A percentile compares a stretch with the other conserved stretches of the same genome.
phyloP scores from a whole-genome alignment of 2,329 filamentous ascomycete species.

The Tympanopsis confertula region DNA sequence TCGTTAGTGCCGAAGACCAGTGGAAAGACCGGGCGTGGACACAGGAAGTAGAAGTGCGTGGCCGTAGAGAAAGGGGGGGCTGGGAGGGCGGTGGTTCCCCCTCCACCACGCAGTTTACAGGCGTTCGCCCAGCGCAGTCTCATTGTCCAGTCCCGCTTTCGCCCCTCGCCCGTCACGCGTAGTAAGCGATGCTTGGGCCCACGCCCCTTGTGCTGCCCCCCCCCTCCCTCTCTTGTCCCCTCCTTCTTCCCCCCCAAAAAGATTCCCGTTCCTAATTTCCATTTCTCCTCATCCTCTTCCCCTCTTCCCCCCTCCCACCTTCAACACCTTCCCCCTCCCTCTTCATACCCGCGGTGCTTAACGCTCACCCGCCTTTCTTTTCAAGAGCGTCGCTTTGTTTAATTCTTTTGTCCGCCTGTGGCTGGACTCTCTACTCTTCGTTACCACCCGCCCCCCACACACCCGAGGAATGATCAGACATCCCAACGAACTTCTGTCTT shows the following conservation, averaged over 20 bases:
- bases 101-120: too few species aligned
- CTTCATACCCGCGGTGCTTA: too few species aligned
- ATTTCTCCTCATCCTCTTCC: background rate
- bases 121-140: too few species aligned
- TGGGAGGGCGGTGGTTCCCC: too few species aligned
- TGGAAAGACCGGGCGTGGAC: too few species aligned
- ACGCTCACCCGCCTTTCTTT: conserved; percentile 4
- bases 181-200: too few species aligned
- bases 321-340: background rate
- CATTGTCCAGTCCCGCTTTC: too few species aligned
- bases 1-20: too few species aligned
- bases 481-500: background rate
- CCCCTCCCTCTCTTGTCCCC: conserved; percentile 8
- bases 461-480: conserved; percentile 1
- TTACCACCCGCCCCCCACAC: conserved; percentile 20
- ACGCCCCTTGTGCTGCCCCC: too few species aligned
- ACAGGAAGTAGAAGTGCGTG: too few species aligned
- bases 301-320: background rate
- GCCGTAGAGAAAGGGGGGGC: too few species aligned
- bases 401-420: conserved; percentile 1
- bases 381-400: conserved; percentile 1
- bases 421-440: background rate
- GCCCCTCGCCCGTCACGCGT: too few species aligned
- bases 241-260: conserved; percentile 11
- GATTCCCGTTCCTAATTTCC: conserved; percentile 2